Evolutionary conservation across 2,329 filamentous ascomycete genomes (phyloP).

Genomic region (Anthostomella pinea): DNA sequence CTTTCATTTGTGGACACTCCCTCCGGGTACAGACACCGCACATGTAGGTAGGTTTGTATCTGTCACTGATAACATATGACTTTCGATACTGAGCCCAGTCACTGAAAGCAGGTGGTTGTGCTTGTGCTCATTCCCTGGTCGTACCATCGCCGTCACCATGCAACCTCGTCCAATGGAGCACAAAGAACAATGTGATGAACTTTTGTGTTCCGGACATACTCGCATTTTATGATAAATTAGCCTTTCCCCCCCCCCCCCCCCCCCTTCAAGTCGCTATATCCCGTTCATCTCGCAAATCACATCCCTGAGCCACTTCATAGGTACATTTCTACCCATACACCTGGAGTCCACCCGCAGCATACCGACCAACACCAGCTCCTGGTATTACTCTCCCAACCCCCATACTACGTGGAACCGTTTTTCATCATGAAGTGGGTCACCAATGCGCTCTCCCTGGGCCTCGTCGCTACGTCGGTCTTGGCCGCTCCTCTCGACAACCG

Average conservation of each 20-base stretch:
- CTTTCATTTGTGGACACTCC: no score
- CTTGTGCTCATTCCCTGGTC: neutral
- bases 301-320: neutral
- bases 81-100: no score
- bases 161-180: no score
- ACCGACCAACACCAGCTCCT: neutral
- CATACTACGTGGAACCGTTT: no score
- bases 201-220: no score
- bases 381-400: neutral
- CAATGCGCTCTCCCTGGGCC: constrained; percentile 23
- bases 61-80: no score
- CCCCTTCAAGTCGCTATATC: neutral
- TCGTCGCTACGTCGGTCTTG: constrained; percentile 18
- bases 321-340: neutral
- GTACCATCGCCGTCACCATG: no score
- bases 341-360: neutral
- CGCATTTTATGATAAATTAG: neutral
- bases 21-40: no score
- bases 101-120: neutral
- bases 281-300: neutral
- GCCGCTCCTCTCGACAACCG: constrained; percentile 22
- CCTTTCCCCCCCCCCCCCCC: neutral
- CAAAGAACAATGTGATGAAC: no score
- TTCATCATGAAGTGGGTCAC: constrained; percentile 27
- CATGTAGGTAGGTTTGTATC: no score